Conservation (phyloP, 345 rosid genomes). For the Melaleuca quinquenervia region DNA sequence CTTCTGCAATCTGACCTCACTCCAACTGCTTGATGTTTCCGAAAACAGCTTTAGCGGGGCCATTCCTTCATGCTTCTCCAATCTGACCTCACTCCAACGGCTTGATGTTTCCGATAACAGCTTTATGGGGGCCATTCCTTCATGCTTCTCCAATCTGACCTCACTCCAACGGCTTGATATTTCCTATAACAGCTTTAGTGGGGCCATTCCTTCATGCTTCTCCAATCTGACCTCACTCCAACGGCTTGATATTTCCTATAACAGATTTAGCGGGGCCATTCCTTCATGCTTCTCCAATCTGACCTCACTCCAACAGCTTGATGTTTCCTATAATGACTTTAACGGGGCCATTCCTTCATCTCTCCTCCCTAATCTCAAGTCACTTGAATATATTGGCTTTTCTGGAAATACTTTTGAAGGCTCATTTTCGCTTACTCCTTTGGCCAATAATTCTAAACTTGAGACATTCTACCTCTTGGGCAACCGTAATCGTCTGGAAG, state of each 20-base stretch:
- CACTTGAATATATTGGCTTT: neutral
- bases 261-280: neutral
- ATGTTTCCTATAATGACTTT: neutral
- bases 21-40: neutral
- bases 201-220: neutral
- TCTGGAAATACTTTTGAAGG: neutral
- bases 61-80: neutral
- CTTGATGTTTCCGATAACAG: neutral
- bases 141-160: neutral
- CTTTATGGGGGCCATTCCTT: neutral
- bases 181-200: neutral
- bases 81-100: neutral
- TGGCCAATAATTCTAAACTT: neutral
- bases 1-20: neutral
- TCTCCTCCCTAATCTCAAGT: neutral
- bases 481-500: neutral
- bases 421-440: neutral
- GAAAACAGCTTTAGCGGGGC: neutral
- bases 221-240: neutral
- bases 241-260: neutral
- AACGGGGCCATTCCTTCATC: neutral
- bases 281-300: neutral
- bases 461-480: neutral
- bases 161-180: neutral
- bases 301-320: neutral